Evolutionary conservation across 164 flowering plant species (phyloP).

Genomic region (Nymphaea thermarum): DNA sequence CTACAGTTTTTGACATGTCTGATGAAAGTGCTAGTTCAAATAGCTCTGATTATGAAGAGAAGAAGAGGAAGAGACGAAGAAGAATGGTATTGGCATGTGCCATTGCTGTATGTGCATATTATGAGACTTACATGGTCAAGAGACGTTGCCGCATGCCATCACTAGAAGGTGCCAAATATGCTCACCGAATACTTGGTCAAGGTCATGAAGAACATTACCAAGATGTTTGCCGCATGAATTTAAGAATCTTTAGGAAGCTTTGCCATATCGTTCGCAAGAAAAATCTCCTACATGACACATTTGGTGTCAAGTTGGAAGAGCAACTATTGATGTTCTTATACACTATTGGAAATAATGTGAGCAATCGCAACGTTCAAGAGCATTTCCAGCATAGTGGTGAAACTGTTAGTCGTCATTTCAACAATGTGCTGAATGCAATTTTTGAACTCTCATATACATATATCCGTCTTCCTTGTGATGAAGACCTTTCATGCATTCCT

Average conservation of each 20-base stretch:
- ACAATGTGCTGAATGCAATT: background rate
- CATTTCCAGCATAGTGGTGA: constrained; percentile 1
- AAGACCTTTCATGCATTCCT: background rate
- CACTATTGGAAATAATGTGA: background rate
- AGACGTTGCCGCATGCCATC: background rate
- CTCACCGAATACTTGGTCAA: background rate
- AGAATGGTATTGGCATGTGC: background rate
- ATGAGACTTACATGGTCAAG: constrained; percentile 1
- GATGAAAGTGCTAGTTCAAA: background rate
- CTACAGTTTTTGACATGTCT: background rate
- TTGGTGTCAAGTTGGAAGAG: background rate
- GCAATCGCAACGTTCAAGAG: constrained; percentile 1
- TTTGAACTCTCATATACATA: background rate
- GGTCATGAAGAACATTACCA: background rate
- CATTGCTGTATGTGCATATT: background rate
- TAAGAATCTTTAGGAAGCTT: background rate
- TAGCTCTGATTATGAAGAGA: background rate
- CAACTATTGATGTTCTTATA: constrained; percentile 1
- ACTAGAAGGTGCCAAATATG: background rate
- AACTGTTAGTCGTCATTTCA: constrained; percentile 2
- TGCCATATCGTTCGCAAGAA: background rate
- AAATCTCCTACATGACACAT: constrained; percentile 1
- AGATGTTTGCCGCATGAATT: background rate
- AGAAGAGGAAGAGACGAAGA: background rate
- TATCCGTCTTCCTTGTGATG: background rate